Evolutionary conservation across 2,329 filamentous ascomycete species (phyloP).

Genomic region (Fusarium ambrosium): DNA sequence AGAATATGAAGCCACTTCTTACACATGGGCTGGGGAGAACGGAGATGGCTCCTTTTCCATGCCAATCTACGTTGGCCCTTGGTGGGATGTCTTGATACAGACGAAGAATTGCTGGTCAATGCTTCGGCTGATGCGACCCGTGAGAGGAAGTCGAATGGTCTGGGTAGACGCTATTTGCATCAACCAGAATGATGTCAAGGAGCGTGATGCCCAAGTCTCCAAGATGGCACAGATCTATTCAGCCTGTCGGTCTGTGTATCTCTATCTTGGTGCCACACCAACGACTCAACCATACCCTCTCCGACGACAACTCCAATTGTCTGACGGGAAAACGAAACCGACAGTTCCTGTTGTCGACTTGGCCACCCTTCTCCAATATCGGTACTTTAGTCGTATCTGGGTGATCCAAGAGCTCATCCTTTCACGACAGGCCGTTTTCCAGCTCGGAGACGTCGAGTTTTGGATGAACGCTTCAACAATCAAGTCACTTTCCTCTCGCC

Average conservation of each 20-base stretch:
- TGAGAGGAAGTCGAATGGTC: background rate
- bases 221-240: background rate
- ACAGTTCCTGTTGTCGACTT: too few species aligned
- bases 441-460: background rate
- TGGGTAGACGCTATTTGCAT: slow-evolving; percentile 3
- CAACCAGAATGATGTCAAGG: background rate
- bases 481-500: background rate
- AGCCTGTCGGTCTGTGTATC: background rate
- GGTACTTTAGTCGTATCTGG: background rate
- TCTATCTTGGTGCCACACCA: background rate
- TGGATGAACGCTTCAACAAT: background rate
- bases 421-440: background rate
- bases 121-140: fast-evolving
- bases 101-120: slow-evolving; percentile 12
- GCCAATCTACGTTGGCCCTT: background rate
- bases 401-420: background rate
- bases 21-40: background rate
- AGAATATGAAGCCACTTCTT: background rate
- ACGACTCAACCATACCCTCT: background rate
- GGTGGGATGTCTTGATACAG: slow-evolving; percentile 6
- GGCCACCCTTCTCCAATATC: background rate
- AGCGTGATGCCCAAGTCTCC: background rate
- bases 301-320: background rate
- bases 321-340: too few species aligned
- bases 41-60: background rate